Evolutionary conservation across 1,284 basidiomycete genomes (phyloP).

Genomic region (Phellinidium pouzarii): DNA sequence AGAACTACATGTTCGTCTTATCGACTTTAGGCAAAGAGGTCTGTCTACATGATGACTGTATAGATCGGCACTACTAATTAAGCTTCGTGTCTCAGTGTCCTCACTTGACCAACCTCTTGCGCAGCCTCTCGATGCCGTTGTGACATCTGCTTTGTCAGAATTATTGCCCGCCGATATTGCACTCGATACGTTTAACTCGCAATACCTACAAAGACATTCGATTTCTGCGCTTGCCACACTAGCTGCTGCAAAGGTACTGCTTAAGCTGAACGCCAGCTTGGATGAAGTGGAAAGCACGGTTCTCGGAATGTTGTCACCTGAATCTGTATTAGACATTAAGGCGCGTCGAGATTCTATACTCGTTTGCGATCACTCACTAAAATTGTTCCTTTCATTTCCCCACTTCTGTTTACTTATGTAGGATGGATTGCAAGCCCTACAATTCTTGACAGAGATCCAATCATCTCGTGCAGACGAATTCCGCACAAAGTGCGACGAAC

Average conservation of each 20-base stretch:
- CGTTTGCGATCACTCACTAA: not conserved
- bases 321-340: conserved; percentile 41
- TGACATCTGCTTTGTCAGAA: conserved; percentile 39
- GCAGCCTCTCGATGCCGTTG: conserved; percentile 37
- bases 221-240: conserved; percentile 47
- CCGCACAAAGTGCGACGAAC: conserved; percentile 40
- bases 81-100: conserved; percentile 29
- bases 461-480: conserved; percentile 56
- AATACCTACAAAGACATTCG: conserved; percentile 63
- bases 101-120: conserved; percentile 36
- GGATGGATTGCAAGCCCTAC: conserved; percentile 42
- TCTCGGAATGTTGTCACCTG: conserved; percentile 44
- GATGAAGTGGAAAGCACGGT: conserved; percentile 56
- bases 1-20: conserved; percentile 63
- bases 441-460: conserved; percentile 41
- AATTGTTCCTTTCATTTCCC: not conserved
- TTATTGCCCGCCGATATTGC: conserved; percentile 55
- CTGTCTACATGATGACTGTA: conserved; percentile 21
- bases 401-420: conserved; percentile 22
- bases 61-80: not conserved
- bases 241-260: conserved; percentile 50
- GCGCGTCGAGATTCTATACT: conserved; percentile 35
- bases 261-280: conserved; percentile 38
- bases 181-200: conserved; percentile 62
- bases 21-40: conserved; percentile 60